Percentiles rank a stretch among this genome's conserved stretches.
Evolutionary conservation across 208 protist species (phyloP).

Genomic region (Giardia duodenalis): DNA sequence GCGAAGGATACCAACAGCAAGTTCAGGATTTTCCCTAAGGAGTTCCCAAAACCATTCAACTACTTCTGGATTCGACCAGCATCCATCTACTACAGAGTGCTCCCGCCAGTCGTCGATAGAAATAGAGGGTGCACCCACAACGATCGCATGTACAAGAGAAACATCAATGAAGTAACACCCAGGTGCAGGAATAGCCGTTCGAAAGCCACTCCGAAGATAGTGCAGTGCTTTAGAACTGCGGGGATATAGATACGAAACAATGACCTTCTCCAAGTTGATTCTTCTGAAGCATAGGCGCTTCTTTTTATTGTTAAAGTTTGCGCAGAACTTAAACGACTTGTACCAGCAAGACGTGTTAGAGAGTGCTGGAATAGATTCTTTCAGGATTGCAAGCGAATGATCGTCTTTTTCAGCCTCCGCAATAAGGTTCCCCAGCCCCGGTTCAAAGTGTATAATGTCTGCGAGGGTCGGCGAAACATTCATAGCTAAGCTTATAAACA

Average conservation of each 20-base stretch:
- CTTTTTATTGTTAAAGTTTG: no score
- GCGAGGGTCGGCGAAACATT: not conserved
- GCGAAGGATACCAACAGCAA: not conserved
- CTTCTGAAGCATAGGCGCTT: no score
- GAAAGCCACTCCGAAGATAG: not conserved
- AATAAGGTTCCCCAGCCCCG: not conserved
- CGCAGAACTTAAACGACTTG: not conserved
- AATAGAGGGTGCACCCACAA: not conserved
- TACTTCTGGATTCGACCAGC: not conserved
- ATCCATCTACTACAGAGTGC: not conserved
- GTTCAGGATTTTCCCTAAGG: not conserved
- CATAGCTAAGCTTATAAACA: not conserved
- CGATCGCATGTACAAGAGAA: not conserved
- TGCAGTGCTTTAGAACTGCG: not conserved
- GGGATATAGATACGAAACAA: no score
- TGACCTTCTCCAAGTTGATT: no score
- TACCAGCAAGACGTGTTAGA: not conserved
- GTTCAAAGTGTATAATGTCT: not conserved
- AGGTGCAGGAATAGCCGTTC: not conserved
- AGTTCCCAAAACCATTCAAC: not conserved
- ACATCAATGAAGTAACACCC: not conserved
- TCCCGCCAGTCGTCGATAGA: not conserved
- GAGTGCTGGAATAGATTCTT: not conserved
- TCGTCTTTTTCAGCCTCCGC: not conserved
- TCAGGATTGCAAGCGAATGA: not conserved